These are phyloP conservation scores for Phytophthora macrochlamydospora DNA, from an alignment of 352 stramenopile species.

Conservation along the genomic window DNA sequence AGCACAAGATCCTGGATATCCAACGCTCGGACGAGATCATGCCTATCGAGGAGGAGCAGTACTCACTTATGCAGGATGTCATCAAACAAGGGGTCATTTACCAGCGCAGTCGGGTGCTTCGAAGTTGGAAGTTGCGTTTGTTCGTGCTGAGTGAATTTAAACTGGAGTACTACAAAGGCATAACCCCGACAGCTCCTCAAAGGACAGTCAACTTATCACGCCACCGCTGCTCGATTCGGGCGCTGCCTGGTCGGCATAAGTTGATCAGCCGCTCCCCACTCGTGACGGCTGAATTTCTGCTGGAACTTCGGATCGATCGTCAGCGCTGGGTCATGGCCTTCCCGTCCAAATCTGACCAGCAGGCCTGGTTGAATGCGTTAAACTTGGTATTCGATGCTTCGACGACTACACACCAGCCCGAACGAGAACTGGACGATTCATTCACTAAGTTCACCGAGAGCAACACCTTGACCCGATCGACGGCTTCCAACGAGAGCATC, in stretches of 20 bases:
- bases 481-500: slow-evolving; percentile 67
- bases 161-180: slow-evolving; percentile 86
- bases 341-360: slow-evolving; percentile 83
- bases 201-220: slow-evolving; percentile 82
- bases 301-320: slow-evolving; percentile 79
- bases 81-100: slow-evolving; percentile 91
- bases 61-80: slow-evolving; percentile 82
- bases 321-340: slow-evolving; percentile 84
- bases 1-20: slow-evolving; percentile 84
- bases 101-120: slow-evolving; percentile 83
- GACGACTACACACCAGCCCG: slow-evolving; percentile 69
- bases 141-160: slow-evolving; percentile 88
- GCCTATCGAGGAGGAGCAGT: slow-evolving; percentile 74
- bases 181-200: slow-evolving; percentile 69
- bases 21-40: slow-evolving; percentile 84
- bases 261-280: slow-evolving; percentile 78
- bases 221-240: slow-evolving; percentile 78
- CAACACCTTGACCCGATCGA: slow-evolving; percentile 55
- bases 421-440: slow-evolving; percentile 54
- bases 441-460: slow-evolving; percentile 70
- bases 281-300: slow-evolving; percentile 66
- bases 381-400: slow-evolving; percentile 86
- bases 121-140: slow-evolving; percentile 86
- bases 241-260: slow-evolving; percentile 60
- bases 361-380: slow-evolving; percentile 85